Evolutionary conservation across 139 green algal genomes (phyloP).

Genomic region (Chara braunii): DNA sequence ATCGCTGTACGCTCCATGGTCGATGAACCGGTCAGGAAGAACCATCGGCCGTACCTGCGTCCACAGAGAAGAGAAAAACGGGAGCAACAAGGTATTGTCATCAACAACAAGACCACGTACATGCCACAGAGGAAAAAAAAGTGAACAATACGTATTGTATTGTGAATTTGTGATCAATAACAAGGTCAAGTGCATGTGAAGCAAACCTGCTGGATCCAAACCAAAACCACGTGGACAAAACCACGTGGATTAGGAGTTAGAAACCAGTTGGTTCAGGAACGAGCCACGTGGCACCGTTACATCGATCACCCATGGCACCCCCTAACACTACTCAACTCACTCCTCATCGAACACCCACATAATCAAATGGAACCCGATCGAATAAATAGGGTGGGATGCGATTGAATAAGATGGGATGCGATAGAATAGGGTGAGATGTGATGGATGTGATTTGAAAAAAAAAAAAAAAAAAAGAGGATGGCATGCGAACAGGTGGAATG

Average conservation of each 20-base stretch:
- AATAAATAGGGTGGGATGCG: too few relatives aligned
- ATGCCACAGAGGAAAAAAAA: neutral
- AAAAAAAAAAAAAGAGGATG: constrained; percentile 1
- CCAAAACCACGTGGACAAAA: neutral
- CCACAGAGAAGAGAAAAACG: neutral
- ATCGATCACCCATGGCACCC: too few relatives aligned
- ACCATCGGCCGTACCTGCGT: constrained; percentile 69
- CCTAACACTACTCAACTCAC: too few relatives aligned
- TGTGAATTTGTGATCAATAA: neutral
- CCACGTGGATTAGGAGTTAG: neutral
- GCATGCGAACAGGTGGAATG: neutral
- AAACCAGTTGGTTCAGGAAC: too few relatives aligned
- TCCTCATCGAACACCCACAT: too few relatives aligned
- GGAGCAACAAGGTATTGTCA: neutral
- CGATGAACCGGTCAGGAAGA: constrained; percentile 88
- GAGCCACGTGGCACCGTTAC: too few relatives aligned
- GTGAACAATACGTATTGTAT: too few relatives aligned
- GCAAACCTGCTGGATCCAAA: neutral
- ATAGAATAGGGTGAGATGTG: too few relatives aligned
- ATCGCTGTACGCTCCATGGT: constrained; percentile 75
- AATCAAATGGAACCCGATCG: too few relatives aligned
- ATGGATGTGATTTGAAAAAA: neutral
- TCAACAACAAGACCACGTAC: neutral
- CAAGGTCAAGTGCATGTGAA: neutral
- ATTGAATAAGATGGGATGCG: too few relatives aligned